phyloP scores from a whole-genome alignment of 192 early-diverging fungal genomes.

The Backusella tuberculispora region DNA sequence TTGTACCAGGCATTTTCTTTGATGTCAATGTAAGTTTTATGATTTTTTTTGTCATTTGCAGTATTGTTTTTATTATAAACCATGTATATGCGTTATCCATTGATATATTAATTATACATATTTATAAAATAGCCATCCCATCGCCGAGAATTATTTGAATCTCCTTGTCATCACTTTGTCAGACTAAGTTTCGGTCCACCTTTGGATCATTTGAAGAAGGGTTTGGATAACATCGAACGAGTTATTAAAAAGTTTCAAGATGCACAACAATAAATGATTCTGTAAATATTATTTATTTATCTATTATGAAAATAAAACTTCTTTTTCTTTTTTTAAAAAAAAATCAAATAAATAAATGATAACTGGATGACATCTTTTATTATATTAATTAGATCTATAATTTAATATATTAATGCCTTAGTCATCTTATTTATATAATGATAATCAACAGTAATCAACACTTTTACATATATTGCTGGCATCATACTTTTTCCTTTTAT shows the following conservation, averaged over 20 bases:
- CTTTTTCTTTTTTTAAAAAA: no score
- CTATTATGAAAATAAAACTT: background rate
- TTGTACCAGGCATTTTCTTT: constrained; percentile 57
- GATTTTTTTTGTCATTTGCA: background rate
- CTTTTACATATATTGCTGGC: no score
- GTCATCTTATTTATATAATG: background rate
- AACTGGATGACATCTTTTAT: background rate
- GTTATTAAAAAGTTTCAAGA: constrained; percentile 22
- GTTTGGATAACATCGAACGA: constrained; percentile 51
- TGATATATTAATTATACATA: background rate
- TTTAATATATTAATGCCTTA: background rate
- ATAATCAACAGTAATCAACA: no score
- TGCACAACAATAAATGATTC: background rate
- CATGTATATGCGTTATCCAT: background rate
- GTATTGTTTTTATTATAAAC: background rate
- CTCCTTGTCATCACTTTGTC: constrained; percentile 60
- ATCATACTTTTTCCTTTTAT: no score
- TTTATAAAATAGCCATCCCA: constrained; percentile 40
- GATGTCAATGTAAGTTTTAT: constrained; percentile 51
- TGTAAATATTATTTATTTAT: background rate
- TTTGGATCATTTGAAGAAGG: constrained; percentile 50
- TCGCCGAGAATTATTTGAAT: constrained; percentile 56
- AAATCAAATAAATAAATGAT: no score
- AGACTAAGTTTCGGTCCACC: constrained; percentile 60
- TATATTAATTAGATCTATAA: no score